A percentile compares a stretch with the other conserved stretches of the same genome.
Conservation (phyloP, 169 alveolate species). For the Plasmodium inui region DNA sequence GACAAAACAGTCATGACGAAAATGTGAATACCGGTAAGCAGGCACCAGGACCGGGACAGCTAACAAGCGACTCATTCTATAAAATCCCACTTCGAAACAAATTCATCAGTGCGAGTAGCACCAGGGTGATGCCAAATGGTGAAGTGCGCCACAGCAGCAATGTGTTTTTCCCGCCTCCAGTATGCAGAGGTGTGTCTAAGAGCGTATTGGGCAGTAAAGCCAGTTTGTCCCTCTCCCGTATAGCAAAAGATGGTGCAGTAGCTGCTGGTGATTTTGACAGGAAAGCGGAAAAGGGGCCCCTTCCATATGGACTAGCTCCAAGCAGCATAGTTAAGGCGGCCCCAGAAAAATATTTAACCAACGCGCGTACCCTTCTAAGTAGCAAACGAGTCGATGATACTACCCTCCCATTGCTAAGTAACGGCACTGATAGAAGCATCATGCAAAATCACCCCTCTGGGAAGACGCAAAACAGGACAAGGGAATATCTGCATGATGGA, state of each 20-base stretch:
- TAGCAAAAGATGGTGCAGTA: neutral
- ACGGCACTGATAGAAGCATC: neutral
- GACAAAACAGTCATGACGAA: neutral
- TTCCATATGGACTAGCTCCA: neutral
- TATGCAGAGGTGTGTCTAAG: neutral
- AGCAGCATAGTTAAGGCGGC: neutral
- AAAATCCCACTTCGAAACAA: neutral
- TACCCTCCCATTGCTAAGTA: neutral
- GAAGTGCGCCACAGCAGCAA: neutral
- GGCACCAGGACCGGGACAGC: neutral
- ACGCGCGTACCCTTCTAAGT: neutral
- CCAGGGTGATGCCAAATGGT: neutral
- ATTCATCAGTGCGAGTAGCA: neutral
- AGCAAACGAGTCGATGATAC: neutral
- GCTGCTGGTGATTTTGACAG: neutral
- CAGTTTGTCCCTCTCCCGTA: neutral
- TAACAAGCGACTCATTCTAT: neutral
- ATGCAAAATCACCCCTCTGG: neutral
- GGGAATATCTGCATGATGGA: neutral
- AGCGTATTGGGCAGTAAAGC: neutral
- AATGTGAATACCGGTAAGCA: constrained; percentile 17
- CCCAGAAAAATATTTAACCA: neutral
- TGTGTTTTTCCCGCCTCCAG: neutral
- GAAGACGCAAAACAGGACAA: neutral
- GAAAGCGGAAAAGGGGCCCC: neutral